phyloP scores from a whole-genome alignment of 305 asterid species.

The Fraxinus sp. region DNA sequence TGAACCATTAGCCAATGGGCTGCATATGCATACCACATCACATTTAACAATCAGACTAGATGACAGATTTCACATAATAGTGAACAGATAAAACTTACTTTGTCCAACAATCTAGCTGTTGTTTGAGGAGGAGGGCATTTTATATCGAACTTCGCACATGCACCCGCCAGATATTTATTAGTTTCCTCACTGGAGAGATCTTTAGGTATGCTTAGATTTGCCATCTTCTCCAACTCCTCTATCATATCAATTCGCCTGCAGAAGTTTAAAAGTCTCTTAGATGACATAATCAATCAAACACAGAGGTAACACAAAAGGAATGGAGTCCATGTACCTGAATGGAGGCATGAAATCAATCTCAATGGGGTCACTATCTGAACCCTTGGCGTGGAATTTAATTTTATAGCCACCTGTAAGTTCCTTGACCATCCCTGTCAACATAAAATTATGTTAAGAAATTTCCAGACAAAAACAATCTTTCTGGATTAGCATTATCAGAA shows the following conservation, averaged over 20 bases:
- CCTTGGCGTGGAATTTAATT: constrained; percentile 80
- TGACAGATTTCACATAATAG: neutral
- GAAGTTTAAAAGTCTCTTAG: neutral
- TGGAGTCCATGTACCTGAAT: constrained; percentile 56
- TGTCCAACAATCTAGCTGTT: constrained; percentile 80
- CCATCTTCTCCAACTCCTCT: constrained; percentile 77
- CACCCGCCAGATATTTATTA: constrained; percentile 67
- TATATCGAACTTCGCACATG: constrained; percentile 68
- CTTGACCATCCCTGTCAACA: constrained; percentile 73
- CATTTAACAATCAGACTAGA: neutral
- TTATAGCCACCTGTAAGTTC: constrained; percentile 81
- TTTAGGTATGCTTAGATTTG: constrained; percentile 72
- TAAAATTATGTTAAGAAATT: neutral
- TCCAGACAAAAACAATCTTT: neutral
- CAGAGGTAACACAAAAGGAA: neutral
- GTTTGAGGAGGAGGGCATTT: constrained; percentile 94
- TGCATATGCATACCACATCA: neutral
- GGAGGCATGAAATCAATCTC: constrained; percentile 96
- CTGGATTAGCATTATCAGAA: neutral
- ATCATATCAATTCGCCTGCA: constrained; percentile 90
- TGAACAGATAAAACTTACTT: constrained; percentile 39
- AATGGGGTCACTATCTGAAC: constrained; percentile 65
- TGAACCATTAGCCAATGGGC: neutral
- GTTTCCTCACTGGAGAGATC: constrained; percentile 78
- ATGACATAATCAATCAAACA: neutral